A percentile compares a stretch with the other conserved stretches of the same genome.
phyloP scores from a whole-genome alignment of 257 asterid genomes.

The Gynochthodes officinalis region DNA sequence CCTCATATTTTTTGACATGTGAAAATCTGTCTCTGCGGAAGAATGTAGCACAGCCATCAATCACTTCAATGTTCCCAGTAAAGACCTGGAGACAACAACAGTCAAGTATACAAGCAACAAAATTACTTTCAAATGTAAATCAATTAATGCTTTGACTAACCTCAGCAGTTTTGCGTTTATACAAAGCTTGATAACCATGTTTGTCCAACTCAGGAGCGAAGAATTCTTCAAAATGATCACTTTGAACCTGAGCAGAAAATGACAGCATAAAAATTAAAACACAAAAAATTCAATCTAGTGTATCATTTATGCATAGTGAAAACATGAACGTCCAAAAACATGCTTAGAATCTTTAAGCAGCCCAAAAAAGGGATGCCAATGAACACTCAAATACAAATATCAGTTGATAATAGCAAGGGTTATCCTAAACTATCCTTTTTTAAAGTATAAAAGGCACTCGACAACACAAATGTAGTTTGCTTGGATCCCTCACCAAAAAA shows the following conservation, averaged over 20 bases:
- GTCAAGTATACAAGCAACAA: slow-evolving; percentile 20
- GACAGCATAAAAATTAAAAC: background rate
- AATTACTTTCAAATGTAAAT: slow-evolving; percentile 6
- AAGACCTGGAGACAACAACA: slow-evolving; percentile 49
- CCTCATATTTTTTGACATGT: slow-evolving; percentile 97
- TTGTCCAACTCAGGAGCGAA: slow-evolving; percentile 96
- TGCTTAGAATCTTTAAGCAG: background rate
- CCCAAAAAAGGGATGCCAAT: background rate
- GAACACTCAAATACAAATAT: background rate
- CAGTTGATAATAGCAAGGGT: background rate
- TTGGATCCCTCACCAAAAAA: background rate
- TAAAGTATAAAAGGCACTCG: background rate
- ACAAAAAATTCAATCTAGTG: background rate
- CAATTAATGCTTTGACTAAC: slow-evolving; percentile 39
- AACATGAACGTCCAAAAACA: background rate
- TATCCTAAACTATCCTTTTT: background rate
- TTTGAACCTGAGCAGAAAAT: slow-evolving; percentile 66
- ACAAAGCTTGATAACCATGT: slow-evolving; percentile 90
- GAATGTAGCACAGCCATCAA: slow-evolving; percentile 98
- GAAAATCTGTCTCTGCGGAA: slow-evolving; percentile 96
- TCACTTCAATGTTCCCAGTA: slow-evolving; percentile 45
- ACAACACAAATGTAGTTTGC: background rate
- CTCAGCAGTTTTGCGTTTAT: slow-evolving; percentile 81
- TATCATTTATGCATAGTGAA: background rate
- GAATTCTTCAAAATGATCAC: slow-evolving; percentile 88